Evolutionary conservation across 2,329 filamentous ascomycete genomes (phyloP).

Genomic region (Didymella sp.): DNA sequence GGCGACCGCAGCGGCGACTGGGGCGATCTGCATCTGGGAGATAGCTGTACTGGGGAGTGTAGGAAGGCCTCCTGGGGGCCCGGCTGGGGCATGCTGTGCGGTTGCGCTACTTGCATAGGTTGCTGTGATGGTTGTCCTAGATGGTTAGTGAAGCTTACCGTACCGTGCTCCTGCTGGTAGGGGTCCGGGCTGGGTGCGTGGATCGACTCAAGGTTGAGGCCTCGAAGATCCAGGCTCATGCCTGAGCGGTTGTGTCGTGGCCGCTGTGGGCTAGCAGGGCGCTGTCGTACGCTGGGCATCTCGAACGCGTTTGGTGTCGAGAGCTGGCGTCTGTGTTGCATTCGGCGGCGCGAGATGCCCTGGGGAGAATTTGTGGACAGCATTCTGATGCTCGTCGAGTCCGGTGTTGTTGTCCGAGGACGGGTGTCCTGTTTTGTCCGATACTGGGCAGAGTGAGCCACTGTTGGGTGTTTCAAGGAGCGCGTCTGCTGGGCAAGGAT

Average conservation of each 20-base stretch:
- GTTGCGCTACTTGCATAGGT: conserved; percentile 87
- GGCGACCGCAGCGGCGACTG: conserved; percentile 48
- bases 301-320: conserved; percentile 84
- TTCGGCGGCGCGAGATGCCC: conserved; percentile 75
- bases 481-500: background rate
- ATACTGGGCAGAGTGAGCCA: conserved; percentile 47
- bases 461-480: conserved; percentile 2
- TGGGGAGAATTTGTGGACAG: conserved; percentile 74
- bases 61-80: conserved; percentile 60
- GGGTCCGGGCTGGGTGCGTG: conserved; percentile 35
- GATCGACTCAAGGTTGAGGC: conserved; percentile 60
- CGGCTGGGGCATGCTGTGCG: conserved; percentile 84
- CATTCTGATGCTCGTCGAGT: conserved; percentile 76
- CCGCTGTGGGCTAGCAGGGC: conserved; percentile 65
- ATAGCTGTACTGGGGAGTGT: conserved; percentile 49
- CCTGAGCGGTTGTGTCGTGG: conserved; percentile 72
- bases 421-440: conserved; percentile 49
- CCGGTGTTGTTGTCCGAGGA: conserved; percentile 59
- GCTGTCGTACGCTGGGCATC: conserved; percentile 71
- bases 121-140: conserved; percentile 72
- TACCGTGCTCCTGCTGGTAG: conserved; percentile 59
- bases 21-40: conserved; percentile 44
- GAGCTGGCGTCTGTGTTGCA: conserved; percentile 84
- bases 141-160: conserved; percentile 64
- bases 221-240: conserved; percentile 77